Evolutionary conservation across 345 rosid species (phyloP), one percentile per base, ranked within the genome.

Genomic region (Aethionema arabicum): DNA sequence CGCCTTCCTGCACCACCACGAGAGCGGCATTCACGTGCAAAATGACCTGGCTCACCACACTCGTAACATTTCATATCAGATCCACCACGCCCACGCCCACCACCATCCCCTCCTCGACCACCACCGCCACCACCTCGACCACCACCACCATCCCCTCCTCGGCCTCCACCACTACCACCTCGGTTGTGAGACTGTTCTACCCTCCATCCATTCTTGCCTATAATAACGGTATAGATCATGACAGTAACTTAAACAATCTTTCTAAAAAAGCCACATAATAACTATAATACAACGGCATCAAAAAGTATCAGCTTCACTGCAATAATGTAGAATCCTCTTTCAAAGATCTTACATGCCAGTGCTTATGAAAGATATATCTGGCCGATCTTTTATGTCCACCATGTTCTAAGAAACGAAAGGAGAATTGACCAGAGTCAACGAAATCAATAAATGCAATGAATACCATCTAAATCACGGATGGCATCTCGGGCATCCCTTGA

Each of bases 161-260:
- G 78, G 11, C 85, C 70, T 0, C 86, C 95, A 36, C 87, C 82
- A 8, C 85, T 76, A 32, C 84, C 85, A 69, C 88, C 78, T 2
- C 91, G 83, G 69, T 89, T 89, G 74, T 86, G 96, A 61, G 91
- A 89, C 65, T 77, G 83, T 74, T 89, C 96, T 41, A 89, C 96
- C 53, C 96, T 82, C 96, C 96, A 89, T 37, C 89, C 84, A 80
- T 86, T 86, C 74, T 89, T 86, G 65, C 96, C 93, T 89, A 75
- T 7, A 35, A 21, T 21, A 21, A 21, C 27, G 2, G 27, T 21
- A 21, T 21, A 21, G 27, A 21, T 21, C 27, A 21, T 21, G 27
- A 21, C 27, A 21, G 27, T 21, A 21, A 21, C 27, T 21, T 2
- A 21, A 21, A 21, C 27, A 21, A 2, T 21, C 27, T 21, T 21